Conservation (phyloP, 1,139 yeast genomes). For the Blastobotrys aristatus region DNA sequence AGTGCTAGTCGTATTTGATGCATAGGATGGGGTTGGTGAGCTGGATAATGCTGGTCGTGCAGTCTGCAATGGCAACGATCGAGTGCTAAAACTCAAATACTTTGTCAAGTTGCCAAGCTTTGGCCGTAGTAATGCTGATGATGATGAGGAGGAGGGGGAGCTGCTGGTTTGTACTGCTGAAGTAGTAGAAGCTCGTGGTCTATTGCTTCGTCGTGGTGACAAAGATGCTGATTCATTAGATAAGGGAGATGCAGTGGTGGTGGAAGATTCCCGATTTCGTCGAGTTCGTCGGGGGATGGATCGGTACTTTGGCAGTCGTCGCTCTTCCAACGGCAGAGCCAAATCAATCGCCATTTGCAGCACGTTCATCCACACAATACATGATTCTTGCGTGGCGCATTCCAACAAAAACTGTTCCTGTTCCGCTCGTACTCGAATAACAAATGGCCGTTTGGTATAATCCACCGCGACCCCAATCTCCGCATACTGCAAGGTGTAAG, state of each 20-base stretch:
- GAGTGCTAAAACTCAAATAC: not conserved
- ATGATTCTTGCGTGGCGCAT: conserved; percentile 46
- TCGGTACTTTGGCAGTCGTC: conserved; percentile 34
- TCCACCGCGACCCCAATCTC: conserved; percentile 66
- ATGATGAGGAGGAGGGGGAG: no score
- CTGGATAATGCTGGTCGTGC: not conserved
- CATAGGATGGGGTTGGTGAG: not conserved
- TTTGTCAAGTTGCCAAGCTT: not conserved
- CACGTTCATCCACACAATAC: conserved; percentile 58
- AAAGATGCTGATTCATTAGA: not conserved
- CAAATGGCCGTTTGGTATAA: conserved; percentile 55
- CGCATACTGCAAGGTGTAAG: conserved; percentile 66
- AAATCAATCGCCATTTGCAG: conserved; percentile 39
- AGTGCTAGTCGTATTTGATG: conserved; percentile 3
- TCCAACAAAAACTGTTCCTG: conserved; percentile 60
- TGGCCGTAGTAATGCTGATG: not conserved
- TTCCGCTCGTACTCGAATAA: conserved; percentile 59
- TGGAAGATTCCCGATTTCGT: not conserved
- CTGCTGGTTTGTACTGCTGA: not conserved
- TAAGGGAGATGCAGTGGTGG: not conserved
- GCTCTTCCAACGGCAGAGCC: conserved; percentile 39
- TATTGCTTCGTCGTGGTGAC: not conserved
- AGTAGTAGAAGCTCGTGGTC: not conserved
- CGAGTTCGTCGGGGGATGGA: conserved; percentile 33
- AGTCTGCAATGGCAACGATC: not conserved